Conservation (phyloP, 2,329 filamentous ascomycete genomes). For the Fusarium paranaense region DNA sequence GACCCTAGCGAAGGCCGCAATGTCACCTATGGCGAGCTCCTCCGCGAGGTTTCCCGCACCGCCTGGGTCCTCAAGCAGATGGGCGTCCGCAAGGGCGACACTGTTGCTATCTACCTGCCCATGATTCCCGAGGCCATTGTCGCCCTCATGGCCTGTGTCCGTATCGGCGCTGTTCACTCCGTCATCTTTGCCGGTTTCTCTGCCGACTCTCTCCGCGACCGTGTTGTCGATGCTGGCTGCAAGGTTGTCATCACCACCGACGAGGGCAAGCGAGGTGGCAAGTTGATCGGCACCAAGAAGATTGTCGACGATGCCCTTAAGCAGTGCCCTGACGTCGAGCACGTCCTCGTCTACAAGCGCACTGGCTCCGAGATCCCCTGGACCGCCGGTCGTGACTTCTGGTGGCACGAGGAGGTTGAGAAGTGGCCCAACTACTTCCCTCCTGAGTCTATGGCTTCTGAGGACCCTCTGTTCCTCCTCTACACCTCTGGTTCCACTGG, state of each 20-base stretch:
- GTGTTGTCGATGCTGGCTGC: conserved; percentile 89
- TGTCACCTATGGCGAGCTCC: conserved; percentile 92
- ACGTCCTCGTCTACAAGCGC: conserved; percentile 93
- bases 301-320: conserved; percentile 98
- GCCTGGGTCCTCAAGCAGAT: conserved; percentile 93
- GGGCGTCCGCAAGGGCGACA: conserved; percentile 97
- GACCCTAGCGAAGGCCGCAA: conserved; percentile 88
- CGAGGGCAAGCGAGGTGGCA: conserved; percentile 97
- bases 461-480: conserved; percentile 96
- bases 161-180: conserved; percentile 96
- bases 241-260: conserved; percentile 97
- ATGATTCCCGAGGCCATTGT: conserved; percentile 98
- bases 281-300: conserved; percentile 97
- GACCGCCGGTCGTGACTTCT: conserved; percentile 88
- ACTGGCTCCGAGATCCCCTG: conserved; percentile 93
- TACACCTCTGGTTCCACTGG: conserved; percentile 98
- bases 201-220: conserved; percentile 93
- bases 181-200: conserved; percentile 99
- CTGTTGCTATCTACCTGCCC: conserved; percentile 95
- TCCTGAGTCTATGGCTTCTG: conserved; percentile 88
- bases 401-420: conserved; percentile 99
- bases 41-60: conserved; percentile 89
- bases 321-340: conserved; percentile 89
- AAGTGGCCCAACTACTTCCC: conserved; percentile 96
- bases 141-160: conserved; percentile 88